Evolutionary conservation across 176 grass and related monocot genomes (phyloP).

Genomic region (Chrysopogon serrulatus): DNA sequence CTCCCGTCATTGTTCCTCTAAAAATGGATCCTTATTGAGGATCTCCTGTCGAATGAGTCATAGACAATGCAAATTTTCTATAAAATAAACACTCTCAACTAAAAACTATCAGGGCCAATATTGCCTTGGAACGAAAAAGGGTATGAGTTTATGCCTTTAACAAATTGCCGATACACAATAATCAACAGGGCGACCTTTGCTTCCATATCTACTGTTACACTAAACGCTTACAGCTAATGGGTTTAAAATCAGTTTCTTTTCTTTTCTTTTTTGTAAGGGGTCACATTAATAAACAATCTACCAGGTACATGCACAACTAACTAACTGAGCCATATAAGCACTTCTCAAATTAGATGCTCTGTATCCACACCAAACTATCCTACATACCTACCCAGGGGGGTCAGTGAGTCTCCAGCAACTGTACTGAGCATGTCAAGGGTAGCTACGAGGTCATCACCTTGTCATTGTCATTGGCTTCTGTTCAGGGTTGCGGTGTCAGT

Average conservation of each 20-base stretch:
- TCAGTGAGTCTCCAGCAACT: slow-evolving; percentile 30
- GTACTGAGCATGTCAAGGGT: neutral
- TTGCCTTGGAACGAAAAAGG: neutral
- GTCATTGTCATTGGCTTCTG: neutral
- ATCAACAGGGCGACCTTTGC: slow-evolving; percentile 23
- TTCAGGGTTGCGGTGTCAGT: neutral
- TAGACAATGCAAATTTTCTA: neutral
- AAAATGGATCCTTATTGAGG: neutral
- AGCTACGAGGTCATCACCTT: neutral
- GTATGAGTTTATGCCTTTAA: slow-evolving; percentile 10
- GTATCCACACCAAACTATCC: slow-evolving; percentile 3
- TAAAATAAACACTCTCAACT: neutral
- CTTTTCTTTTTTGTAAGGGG: neutral
- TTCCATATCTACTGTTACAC: slow-evolving; percentile 43
- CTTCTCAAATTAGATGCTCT: neutral
- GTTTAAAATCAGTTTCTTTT: neutral
- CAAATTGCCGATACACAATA: slow-evolving; percentile 27
- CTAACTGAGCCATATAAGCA: neutral
- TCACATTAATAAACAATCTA: neutral
- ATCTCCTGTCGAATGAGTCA: neutral
- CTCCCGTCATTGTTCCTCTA: neutral
- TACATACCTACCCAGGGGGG: slow-evolving; percentile 34
- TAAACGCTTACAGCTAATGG: slow-evolving; percentile 13
- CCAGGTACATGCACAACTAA: slow-evolving; percentile 21
- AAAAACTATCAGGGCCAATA: neutral